phyloP scores from a whole-genome alignment of 2,329 filamentous ascomycete genomes.

The Pseudovirgaria hyperparasitica region DNA sequence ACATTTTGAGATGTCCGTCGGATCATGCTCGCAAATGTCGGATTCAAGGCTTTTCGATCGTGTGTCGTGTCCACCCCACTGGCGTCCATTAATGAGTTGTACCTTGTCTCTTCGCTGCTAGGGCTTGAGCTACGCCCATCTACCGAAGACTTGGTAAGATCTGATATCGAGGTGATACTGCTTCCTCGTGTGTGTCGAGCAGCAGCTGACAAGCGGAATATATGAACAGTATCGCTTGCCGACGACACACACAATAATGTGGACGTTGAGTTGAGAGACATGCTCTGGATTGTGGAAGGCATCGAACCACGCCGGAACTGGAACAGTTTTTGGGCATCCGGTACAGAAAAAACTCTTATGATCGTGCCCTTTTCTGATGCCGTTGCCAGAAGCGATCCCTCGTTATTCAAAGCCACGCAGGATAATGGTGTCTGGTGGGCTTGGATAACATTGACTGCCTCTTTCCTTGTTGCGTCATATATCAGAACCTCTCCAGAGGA shows the following conservation, averaged over 20 bases:
- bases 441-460: slow-evolving; percentile 90
- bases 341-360: slow-evolving; percentile 88
- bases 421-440: slow-evolving; percentile 87
- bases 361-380: slow-evolving; percentile 97
- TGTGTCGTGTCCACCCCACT: slow-evolving; percentile 16
- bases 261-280: slow-evolving; percentile 94
- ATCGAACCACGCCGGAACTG: slow-evolving; percentile 94
- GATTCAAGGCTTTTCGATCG: slow-evolving; percentile 38
- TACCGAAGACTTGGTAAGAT: slow-evolving; percentile 14
- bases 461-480: slow-evolving; percentile 78
- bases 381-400: slow-evolving; percentile 83
- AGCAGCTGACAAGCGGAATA: slow-evolving; percentile 58
- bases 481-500: slow-evolving; percentile 87
- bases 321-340: slow-evolving; percentile 81
- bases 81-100: slow-evolving; percentile 27
- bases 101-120: slow-evolving; percentile 21
- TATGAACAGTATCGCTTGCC: slow-evolving; percentile 89
- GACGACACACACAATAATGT: slow-evolving; percentile 92
- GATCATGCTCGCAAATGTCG: slow-evolving; percentile 79
- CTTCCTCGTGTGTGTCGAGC: slow-evolving; percentile 20
- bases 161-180: slow-evolving; percentile 15
- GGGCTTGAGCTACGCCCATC: slow-evolving; percentile 33
- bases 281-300: slow-evolving; percentile 91
- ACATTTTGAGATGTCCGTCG: slow-evolving; percentile 93
- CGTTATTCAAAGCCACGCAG: slow-evolving; percentile 81